phyloP scores from a whole-genome alignment of 148 eudicot species.

The Rhododendron ovatum region DNA sequence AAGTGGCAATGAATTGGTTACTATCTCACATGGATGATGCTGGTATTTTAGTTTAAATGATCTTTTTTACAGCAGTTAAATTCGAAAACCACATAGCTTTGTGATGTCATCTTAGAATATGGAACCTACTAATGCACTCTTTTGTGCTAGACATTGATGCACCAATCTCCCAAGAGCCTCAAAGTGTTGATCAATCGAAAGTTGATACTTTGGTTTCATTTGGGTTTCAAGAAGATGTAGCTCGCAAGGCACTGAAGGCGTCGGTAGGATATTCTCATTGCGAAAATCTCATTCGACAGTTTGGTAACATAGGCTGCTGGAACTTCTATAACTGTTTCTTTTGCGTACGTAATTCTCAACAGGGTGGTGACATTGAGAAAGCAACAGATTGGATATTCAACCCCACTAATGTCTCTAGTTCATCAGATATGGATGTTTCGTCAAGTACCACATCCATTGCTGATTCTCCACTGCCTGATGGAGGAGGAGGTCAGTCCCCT shows the following conservation, averaged over 20 bases:
- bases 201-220: constrained; percentile 70
- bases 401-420: constrained; percentile 35
- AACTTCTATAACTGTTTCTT: neutral
- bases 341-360: constrained; percentile 14
- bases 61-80: neutral
- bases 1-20: constrained; percentile 97
- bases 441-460: constrained; percentile 35
- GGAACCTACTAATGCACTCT: neutral
- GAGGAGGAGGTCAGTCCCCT: constrained; percentile 79
- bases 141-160: constrained; percentile 70
- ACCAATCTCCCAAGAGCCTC: constrained; percentile 50
- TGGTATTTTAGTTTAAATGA: constrained; percentile 35
- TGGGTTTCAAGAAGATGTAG: constrained; percentile 80
- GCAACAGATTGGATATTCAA: constrained; percentile 98
- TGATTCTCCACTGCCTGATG: constrained; percentile 75
- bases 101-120: neutral
- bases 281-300: neutral
- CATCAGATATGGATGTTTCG: constrained; percentile 60
- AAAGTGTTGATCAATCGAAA: constrained; percentile 61
- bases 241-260: constrained; percentile 70
- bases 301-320: neutral
- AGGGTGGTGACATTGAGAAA: constrained; percentile 93
- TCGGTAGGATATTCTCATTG: constrained; percentile 37
- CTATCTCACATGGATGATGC: constrained; percentile 95
- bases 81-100: neutral